phyloP scores from a whole-genome alignment of 139 green algal species.

The Chlamydomonas asymmetrica region DNA sequence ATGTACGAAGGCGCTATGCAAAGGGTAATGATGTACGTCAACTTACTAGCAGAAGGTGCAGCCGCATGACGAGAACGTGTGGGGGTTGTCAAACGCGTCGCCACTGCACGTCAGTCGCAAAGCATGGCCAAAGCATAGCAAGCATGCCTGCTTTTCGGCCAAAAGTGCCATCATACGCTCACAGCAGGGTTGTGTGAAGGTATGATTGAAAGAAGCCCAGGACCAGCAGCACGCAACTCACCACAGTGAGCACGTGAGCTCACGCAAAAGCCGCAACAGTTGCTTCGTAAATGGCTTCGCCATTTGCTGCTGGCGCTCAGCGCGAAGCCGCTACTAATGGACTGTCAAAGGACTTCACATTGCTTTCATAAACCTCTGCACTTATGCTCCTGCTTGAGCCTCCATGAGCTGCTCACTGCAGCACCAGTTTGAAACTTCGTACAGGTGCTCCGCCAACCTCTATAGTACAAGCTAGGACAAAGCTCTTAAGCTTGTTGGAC shows the following conservation, averaged over 20 bases:
- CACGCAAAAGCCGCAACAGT: background rate
- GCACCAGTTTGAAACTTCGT: too few relatives aligned
- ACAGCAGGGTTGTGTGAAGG: background rate
- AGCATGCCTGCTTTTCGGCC: background rate
- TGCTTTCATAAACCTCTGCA: too few relatives aligned
- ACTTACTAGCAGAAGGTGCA: constrained; percentile 66
- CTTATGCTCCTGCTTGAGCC: too few relatives aligned
- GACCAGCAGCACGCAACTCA: background rate
- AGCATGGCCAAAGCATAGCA: background rate
- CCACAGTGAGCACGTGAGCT: constrained; percentile 5
- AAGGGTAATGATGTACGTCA: too few relatives aligned
- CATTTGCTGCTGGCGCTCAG: too few relatives aligned
- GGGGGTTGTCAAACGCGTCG: constrained; percentile 36
- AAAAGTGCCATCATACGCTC: background rate
- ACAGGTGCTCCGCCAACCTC: too few relatives aligned
- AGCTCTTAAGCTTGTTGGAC: too few relatives aligned
- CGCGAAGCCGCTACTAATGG: too few relatives aligned
- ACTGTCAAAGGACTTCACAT: too few relatives aligned
- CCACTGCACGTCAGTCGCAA: constrained; percentile 31
- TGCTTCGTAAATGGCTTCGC: background rate
- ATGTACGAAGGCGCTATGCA: background rate
- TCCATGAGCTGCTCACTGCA: too few relatives aligned
- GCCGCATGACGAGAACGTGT: constrained; percentile 51
- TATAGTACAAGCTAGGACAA: too few relatives aligned
- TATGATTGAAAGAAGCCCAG: background rate